Evolutionary conservation across 768 basidiomycete genomes (phyloP).

Genomic region (Steccherinum ochraceum): DNA sequence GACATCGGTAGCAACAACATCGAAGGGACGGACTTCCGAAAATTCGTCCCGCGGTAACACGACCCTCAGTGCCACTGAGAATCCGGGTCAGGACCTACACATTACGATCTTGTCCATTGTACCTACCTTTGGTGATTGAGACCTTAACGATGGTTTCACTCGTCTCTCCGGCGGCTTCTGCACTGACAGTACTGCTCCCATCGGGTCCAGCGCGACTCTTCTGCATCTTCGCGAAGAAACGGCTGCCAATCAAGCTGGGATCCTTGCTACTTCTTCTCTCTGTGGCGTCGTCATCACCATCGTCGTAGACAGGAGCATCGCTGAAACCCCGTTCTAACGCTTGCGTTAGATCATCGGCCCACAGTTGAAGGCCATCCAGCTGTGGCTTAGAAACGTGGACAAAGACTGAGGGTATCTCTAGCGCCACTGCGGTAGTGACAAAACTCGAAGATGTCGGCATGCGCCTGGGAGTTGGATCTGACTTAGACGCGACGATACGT

Average conservation of each 20-base stretch:
- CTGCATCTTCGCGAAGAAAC: constrained; percentile 52
- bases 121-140: constrained; percentile 31
- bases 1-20: constrained; percentile 55
- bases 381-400: constrained; percentile 53
- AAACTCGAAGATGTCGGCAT: background rate
- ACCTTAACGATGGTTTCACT: constrained; percentile 48
- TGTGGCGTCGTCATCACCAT: constrained; percentile 8
- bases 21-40: constrained; percentile 36
- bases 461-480: background rate
- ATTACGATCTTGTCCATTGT: background rate
- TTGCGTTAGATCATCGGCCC: constrained; percentile 82
- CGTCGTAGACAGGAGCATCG: background rate
- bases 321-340: constrained; percentile 45
- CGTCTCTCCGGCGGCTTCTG: constrained; percentile 5
- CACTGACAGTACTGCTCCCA: constrained; percentile 25
- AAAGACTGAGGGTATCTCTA: constrained; percentile 58
- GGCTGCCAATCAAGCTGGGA: constrained; percentile 71
- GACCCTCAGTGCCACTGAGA: constrained; percentile 35
- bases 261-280: constrained; percentile 40
- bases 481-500: constrained; percentile 3
- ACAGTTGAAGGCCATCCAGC: constrained; percentile 79
- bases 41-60: constrained; percentile 41
- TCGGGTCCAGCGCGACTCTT: constrained; percentile 35
- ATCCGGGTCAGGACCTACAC: constrained; percentile 4
- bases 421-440: constrained; percentile 16